Base-by-base conservation (phyloP, 805 yeast species). In the Ogataea nitratoaversa region DNA sequence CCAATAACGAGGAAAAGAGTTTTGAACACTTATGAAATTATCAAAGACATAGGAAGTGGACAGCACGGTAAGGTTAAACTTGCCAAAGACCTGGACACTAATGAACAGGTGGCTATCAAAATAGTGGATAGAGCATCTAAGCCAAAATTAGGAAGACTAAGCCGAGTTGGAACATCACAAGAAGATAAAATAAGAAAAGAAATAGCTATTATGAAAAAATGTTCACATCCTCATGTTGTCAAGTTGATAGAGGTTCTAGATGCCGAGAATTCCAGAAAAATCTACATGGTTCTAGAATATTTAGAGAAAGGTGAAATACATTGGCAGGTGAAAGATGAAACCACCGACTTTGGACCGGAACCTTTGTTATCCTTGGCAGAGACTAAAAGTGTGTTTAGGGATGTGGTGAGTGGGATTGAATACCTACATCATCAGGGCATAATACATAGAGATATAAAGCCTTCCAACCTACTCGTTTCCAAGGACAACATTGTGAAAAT, bases 51-150 rank as follows among this genome's bases (percentile, higher is more conserved):
- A 22, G 99, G 99, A 9, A 72, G 85, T 27, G 99, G 99, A n/a
- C 96, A 90, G 60, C 98, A 91, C 63, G 98, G 99, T n/a, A 91
- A 88, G 60, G 99, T 93, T 32, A 93, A 93, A 60, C 71, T 93
- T 16, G 99, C 95, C 0, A 76, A 76, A 44, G 91, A 90, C 57
- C 62, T 82, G 40, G 70, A 74, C n/a, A 62, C 72, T 5, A 69
- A 74, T 33, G 79, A 74, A 48, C 67, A 78, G 24, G 95, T 88
- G n/a, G 99, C 99, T 3, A 89, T 93, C 41, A 93, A 93, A 59
- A 86, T 93, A 37, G 88, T 93, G 32, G 90, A 87, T 63, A 72
- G 97, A 40, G 78, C 78, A 37, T 78, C 75, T 2, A 67, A 76
- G 34, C 80, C 78, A 3, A 67, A 70, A 12, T 58, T 76, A 5